Conservation (phyloP, 306 rosid species). For the Medicago lupulina region DNA sequence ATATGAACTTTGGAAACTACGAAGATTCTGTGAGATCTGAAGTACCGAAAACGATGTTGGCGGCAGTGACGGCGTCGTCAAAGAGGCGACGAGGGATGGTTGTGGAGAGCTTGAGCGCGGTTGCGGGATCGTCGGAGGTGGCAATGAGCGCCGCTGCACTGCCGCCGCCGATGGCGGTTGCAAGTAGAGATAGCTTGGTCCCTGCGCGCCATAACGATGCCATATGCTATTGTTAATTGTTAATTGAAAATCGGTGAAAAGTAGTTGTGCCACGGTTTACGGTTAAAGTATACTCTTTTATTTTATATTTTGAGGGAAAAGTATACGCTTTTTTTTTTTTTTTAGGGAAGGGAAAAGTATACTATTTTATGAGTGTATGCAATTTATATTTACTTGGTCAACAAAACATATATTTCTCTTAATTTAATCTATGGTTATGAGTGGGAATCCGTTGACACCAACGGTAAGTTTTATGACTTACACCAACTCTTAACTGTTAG, state of each 20-base stretch:
- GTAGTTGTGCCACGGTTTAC: neutral
- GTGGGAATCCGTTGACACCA: no score
- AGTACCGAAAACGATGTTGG: constrained; percentile 80
- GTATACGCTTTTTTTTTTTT: no score
- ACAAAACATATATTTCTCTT: no score
- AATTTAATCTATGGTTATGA: no score
- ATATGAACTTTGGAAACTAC: neutral
- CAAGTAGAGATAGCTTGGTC: constrained; percentile 56
- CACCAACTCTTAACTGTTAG: no score
- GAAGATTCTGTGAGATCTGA: constrained; percentile 40
- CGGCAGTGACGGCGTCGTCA: constrained; percentile 73
- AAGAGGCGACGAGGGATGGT: constrained; percentile 79
- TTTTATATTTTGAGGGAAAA: no score
- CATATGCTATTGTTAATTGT: constrained; percentile 51
- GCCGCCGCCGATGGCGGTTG: constrained; percentile 70
- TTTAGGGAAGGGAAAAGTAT: no score
- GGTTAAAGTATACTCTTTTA: neutral
- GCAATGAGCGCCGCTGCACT: constrained; percentile 68
- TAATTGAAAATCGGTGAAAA: neutral
- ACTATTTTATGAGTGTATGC: no score
- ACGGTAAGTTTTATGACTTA: no score
- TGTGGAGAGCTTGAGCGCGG: constrained; percentile 71
- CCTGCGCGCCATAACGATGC: constrained; percentile 82
- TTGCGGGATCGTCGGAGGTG: constrained; percentile 79
- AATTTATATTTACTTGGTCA: no score